These are phyloP conservation scores for Pyrus hybrid DNA, from an alignment of 331 rosid genomes.

Conservation along the genomic window DNA sequence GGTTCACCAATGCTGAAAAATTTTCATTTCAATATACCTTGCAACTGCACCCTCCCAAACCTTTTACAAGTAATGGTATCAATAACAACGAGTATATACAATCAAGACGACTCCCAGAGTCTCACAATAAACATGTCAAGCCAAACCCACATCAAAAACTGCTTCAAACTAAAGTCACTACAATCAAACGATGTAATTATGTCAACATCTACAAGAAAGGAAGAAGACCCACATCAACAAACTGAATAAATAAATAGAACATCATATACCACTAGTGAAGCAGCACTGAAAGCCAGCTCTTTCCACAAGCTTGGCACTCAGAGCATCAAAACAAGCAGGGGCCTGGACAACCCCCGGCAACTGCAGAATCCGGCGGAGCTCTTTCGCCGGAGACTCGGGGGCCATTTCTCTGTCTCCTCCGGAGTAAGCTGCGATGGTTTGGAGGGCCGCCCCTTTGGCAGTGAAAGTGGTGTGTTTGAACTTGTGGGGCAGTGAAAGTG, in stretches of 20 bases:
- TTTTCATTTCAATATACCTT: not conserved
- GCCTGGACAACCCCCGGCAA: conserved; percentile 69
- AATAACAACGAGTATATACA: not conserved
- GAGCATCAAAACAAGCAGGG: conserved; percentile 86
- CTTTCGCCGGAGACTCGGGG: conserved; percentile 40
- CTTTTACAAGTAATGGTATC: not conserved
- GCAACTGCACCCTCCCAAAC: not conserved
- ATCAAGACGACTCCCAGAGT: not conserved
- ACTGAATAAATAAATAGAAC: not conserved
- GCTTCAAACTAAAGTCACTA: not conserved
- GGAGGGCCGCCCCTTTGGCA: not conserved
- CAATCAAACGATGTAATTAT: not conserved
- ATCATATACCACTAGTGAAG: conserved; percentile 64
- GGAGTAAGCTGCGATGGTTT: conserved; percentile 16
- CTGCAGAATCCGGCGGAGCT: conserved; percentile 48
- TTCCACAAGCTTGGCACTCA: conserved; percentile 74
- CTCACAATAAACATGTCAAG: not conserved
- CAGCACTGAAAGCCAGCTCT: conserved; percentile 65
- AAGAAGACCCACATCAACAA: not conserved
- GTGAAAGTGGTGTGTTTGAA: not conserved
- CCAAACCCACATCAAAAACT: not conserved
- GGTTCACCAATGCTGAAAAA: not conserved
- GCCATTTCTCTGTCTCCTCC: not conserved
- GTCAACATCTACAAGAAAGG: not conserved
- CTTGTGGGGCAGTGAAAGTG: conserved; percentile 11